A percentile compares a stretch with the other conserved stretches of the same genome.
Conservation (phyloP, 768 basidiomycete species). For the Tremella yokohamensis region DNA sequence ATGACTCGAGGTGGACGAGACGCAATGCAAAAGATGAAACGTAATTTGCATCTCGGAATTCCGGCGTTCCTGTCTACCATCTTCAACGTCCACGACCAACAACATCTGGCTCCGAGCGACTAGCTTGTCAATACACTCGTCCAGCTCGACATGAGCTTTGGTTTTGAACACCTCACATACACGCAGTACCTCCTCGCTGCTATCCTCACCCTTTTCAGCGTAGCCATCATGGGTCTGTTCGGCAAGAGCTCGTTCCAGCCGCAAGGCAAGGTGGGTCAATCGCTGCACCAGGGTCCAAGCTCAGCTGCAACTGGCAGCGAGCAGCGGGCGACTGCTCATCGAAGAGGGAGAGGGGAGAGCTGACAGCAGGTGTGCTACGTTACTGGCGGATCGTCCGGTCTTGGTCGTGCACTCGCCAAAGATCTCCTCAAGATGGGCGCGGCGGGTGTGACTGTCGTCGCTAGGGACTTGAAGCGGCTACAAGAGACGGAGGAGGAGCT, state of each 20-base stretch:
- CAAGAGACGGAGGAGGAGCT: slow-evolving; percentile 51
- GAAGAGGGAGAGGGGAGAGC: background rate
- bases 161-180: no score
- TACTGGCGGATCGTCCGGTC: slow-evolving; percentile 76
- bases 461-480: slow-evolving; percentile 45
- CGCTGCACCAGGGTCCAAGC: no score
- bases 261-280: slow-evolving; percentile 39
- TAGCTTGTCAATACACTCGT: no score
- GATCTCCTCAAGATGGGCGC: slow-evolving; percentile 65
- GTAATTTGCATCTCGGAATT: no score
- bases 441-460: slow-evolving; percentile 80
- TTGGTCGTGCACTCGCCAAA: slow-evolving; percentile 70
- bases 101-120: no score
- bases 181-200: background rate
- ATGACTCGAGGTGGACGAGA: no score
- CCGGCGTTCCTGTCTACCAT: no score
- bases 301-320: no score
- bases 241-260: slow-evolving; percentile 18
- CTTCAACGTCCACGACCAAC: no score
- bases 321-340: background rate
- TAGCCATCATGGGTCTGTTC: slow-evolving; percentile 3
- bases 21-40: no score
- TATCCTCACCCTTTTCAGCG: background rate
- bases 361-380: slow-evolving; percentile 70
- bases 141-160: no score